Percentiles rank a stretch among this genome's conserved stretches.
These are phyloP conservation scores for Starmerella floricola DNA, from an alignment of 805 yeast species.

Conservation along the genomic window DNA sequence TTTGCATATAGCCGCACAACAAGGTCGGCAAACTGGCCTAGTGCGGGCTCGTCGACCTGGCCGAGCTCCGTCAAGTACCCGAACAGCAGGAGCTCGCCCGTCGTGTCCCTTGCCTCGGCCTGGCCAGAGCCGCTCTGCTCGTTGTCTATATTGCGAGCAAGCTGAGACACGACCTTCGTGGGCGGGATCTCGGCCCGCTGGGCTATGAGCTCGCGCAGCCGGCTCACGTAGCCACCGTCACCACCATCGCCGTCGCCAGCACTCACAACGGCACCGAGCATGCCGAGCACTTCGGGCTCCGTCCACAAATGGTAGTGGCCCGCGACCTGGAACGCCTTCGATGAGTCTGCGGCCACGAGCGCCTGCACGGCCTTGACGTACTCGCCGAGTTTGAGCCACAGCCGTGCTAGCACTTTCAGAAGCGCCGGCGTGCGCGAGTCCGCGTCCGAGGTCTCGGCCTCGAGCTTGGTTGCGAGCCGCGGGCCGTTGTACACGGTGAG, in stretches of 20 bases:
- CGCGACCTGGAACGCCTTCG: slow-evolving; percentile 44
- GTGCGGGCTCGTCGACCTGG: slow-evolving; percentile 42
- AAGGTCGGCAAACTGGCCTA: slow-evolving; percentile 51
- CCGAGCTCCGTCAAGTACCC: slow-evolving; percentile 54
- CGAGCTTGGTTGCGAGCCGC: slow-evolving; percentile 37
- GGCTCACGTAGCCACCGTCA: slow-evolving; percentile 14
- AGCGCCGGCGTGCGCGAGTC: slow-evolving; percentile 12
- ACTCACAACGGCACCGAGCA: slow-evolving; percentile 36
- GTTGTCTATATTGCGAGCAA: slow-evolving; percentile 22
- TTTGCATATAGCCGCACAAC: slow-evolving; percentile 53
- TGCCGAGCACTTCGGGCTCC: slow-evolving; percentile 31
- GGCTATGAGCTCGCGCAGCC: slow-evolving; percentile 17
- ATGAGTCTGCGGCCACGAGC: slow-evolving; percentile 45
- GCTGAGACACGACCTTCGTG: slow-evolving; percentile 35
- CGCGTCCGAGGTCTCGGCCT: slow-evolving; percentile 18
- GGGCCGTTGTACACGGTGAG: slow-evolving; percentile 38
- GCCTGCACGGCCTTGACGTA: slow-evolving; percentile 55
- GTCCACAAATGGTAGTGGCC: slow-evolving; percentile 51
- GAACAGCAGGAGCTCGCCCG: slow-evolving; percentile 33
- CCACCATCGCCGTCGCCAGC: slow-evolving; percentile 16
- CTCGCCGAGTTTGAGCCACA: slow-evolving; percentile 41
- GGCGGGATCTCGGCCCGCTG: slow-evolving; percentile 42
- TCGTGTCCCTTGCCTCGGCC: not conserved
- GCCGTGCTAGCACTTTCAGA: not conserved
- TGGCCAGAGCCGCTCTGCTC: no score